phyloP scores from a whole-genome alignment of 2,329 filamentous ascomycete species.

The Colletotrichum godetiae region DNA sequence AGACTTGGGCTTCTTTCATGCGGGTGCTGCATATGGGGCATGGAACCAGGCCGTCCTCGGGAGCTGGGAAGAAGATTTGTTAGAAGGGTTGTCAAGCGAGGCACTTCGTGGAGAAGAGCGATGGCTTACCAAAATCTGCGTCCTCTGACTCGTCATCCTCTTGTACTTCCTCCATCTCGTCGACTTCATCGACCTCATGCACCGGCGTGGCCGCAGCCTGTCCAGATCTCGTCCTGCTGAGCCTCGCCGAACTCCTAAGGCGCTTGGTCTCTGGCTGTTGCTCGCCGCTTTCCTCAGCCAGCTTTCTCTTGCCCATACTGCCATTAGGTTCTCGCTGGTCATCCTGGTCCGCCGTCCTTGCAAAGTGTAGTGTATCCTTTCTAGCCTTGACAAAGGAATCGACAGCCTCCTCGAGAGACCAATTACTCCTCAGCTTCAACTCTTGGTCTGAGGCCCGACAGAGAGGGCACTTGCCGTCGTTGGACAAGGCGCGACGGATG shows the following conservation, averaged over 20 bases:
- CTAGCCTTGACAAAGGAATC: slow-evolving; percentile 79
- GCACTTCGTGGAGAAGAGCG: neutral
- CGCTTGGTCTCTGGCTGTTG: slow-evolving; percentile 55
- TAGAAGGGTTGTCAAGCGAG: slow-evolving; percentile 10
- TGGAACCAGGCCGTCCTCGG: slow-evolving; percentile 79
- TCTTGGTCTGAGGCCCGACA: slow-evolving; percentile 86
- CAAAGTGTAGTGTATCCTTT: slow-evolving; percentile 71
- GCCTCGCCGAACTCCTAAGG: slow-evolving; percentile 62
- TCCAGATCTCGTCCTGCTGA: slow-evolving; percentile 56
- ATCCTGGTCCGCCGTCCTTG: slow-evolving; percentile 54
- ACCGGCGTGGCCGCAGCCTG: slow-evolving; percentile 50
- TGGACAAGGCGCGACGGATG: slow-evolving; percentile 85
- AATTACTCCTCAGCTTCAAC: slow-evolving; percentile 85
- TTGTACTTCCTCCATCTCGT: slow-evolving; percentile 27
- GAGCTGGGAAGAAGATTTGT: slow-evolving; percentile 10
- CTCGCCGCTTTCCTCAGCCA: slow-evolving; percentile 44
- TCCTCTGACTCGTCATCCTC: slow-evolving; percentile 21
- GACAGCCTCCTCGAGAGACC: slow-evolving; percentile 86
- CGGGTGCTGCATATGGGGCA: slow-evolving; percentile 85
- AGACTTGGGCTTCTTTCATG: slow-evolving; percentile 85
- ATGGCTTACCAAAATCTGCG: slow-evolving; percentile 16
- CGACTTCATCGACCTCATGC: slow-evolving; percentile 1
- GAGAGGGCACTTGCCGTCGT: slow-evolving; percentile 87
- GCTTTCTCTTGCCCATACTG: slow-evolving; percentile 64
- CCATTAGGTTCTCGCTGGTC: slow-evolving; percentile 35